These are phyloP conservation scores for Eragrostis nindensis DNA, from an alignment of 176 grass and related monocot genomes.

Conservation along the genomic window DNA sequence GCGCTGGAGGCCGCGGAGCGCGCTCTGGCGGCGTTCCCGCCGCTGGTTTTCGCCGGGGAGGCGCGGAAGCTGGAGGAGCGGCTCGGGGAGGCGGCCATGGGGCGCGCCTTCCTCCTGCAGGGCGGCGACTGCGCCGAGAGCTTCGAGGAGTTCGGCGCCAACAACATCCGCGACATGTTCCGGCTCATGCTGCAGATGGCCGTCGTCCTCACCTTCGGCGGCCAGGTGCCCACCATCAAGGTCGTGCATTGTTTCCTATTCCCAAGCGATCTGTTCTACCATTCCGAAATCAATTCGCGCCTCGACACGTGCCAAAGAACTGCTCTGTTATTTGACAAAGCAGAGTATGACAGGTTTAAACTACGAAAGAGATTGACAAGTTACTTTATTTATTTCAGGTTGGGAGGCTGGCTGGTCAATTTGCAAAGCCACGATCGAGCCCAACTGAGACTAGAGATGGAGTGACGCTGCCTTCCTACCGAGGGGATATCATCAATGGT, in stretches of 20 bases:
- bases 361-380: not conserved
- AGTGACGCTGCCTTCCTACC: conserved; percentile 52
- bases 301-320: no score
- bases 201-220: conserved; percentile 50
- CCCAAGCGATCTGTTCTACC: not conserved
- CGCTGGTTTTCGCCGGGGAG: conserved; percentile 47
- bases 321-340: no score
- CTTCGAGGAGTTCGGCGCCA: conserved; percentile 57
- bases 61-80: conserved; percentile 55
- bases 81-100: conserved; percentile 59
- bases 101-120: conserved; percentile 60
- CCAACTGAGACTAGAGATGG: conserved; percentile 48
- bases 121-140: conserved; percentile 77
- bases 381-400: conserved; percentile 37
- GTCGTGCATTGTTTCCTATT: not conserved
- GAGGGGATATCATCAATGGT: conserved; percentile 58
- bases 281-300: no score
- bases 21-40: conserved; percentile 23
- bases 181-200: conserved; percentile 49
- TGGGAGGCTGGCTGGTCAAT: conserved; percentile 63
- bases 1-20: conserved; percentile 19
- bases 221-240: conserved; percentile 48
- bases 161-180: conserved; percentile 60
- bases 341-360: no score
- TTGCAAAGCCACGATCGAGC: conserved; percentile 60